Base-by-base conservation (phyloP, 345 rosid genomes). In the Schrenkiella parvula region DNA sequence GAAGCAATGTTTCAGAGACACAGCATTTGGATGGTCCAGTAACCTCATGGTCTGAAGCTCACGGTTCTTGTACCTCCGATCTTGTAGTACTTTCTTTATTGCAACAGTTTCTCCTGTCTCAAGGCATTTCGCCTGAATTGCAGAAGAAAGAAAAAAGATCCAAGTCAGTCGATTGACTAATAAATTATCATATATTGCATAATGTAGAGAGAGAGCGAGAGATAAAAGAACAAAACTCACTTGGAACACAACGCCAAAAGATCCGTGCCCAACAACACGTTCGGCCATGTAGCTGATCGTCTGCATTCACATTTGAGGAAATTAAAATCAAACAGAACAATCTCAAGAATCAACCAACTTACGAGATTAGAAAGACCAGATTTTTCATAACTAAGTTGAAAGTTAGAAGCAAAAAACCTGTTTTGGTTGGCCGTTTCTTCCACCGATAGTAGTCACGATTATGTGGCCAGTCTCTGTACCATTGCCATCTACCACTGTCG, bases 211-310 rank as follows among this genome's bases (percentile, higher is more conserved):
- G 8, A 46, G 19, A 21, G 17, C 0, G 0, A 58, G 26, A 34
- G 7, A 41, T 25, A 26, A 6, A 32, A 59, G 37, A 48, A 57
- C 17, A 61, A 58, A 55, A 68, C 71, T 68, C 50, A 95, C 99
- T 89, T 95, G 99, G 64, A 95, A 95, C 19, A 95, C 99, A 82
- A 95, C 93, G 8, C 99, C 99, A 25, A 95, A 95, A 39, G 99
- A 95, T 61, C 99, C 99, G 2, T 89, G 95, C 29, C 99, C 99
- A 57, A 95, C 96, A 80, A 86, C 91, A 42, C 98, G 99, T 71
- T 95, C 99, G 6, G 99, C 99, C 98, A 95, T 91, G 83, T 91
- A 95, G 80, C 96, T 95, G 48, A 95, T 89, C 3, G 98, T 91
- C 99, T 95, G 81, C 10, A 81, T 66, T 73, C 25, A 74, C 28